Conservation (phyloP, 164 flowering plant species). For the Platanus orientalis region DNA sequence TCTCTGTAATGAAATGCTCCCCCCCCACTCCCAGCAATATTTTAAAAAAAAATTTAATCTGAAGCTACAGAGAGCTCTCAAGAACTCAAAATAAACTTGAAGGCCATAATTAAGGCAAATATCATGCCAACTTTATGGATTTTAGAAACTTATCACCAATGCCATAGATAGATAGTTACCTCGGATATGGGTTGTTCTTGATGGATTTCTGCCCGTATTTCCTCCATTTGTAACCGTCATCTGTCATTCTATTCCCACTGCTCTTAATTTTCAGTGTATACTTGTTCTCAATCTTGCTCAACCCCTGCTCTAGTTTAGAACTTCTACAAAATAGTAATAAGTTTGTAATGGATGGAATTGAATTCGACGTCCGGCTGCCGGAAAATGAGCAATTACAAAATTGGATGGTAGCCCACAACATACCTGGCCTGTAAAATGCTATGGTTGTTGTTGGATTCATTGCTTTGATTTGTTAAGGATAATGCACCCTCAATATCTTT, state of each 20-base stretch:
- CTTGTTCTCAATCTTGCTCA: constrained; percentile 53
- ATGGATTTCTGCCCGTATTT: constrained; percentile 93
- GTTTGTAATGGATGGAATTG: too few relatives aligned
- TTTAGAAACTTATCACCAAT: neutral
- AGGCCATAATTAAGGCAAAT: too few relatives aligned
- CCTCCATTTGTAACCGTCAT: constrained; percentile 97
- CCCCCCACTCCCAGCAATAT: too few relatives aligned
- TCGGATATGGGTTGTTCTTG: constrained; percentile 81
- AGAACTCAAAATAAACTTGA: too few relatives aligned
- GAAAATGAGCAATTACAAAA: too few relatives aligned
- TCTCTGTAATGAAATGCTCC: too few relatives aligned
- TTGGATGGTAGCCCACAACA: too few relatives aligned
- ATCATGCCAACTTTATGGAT: neutral
- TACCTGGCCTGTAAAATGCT: constrained; percentile 35
- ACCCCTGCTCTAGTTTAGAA: constrained; percentile 37
- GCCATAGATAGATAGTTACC: constrained; percentile 33
- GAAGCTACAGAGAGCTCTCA: too few relatives aligned
- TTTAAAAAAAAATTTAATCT: too few relatives aligned
- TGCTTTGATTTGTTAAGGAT: constrained; percentile 17
- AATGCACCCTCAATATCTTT: constrained; percentile 49
- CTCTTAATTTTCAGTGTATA: constrained; percentile 71
- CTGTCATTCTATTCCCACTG: constrained; percentile 51
- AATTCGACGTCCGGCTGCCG: too few relatives aligned
- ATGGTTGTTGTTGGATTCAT: constrained; percentile 12
- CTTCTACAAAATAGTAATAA: constrained; percentile 27